These are phyloP conservation scores for Teunomyces atbi DNA, from an alignment of 805 yeast species.

Conservation along the genomic window DNA sequence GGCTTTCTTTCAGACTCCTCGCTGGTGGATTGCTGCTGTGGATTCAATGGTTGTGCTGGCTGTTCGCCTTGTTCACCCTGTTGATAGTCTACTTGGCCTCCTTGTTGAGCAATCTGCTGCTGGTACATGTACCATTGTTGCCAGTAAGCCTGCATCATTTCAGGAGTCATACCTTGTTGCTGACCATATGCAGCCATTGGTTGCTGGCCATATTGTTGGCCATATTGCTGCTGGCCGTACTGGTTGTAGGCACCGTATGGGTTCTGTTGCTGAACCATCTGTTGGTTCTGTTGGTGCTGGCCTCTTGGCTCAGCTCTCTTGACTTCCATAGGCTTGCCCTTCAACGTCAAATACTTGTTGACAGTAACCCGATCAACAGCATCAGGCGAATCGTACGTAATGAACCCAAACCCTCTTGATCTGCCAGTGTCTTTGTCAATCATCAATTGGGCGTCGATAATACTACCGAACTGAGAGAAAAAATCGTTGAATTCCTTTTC, in stretches of 20 bases:
- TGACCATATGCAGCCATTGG: slow-evolving; percentile 21
- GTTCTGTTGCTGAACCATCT: slow-evolving; percentile 21
- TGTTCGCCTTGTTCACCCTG: slow-evolving; percentile 18
- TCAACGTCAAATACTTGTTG: slow-evolving; percentile 76
- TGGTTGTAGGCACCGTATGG: slow-evolving; percentile 26
- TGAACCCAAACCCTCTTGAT: slow-evolving; percentile 95
- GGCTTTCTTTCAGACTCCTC: slow-evolving; percentile 7
- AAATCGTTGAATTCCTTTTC: slow-evolving; percentile 86
- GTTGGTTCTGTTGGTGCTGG: slow-evolving; percentile 49
- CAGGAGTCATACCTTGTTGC: slow-evolving; percentile 39
- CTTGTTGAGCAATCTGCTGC: slow-evolving; percentile 43
- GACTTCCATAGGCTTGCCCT: slow-evolving; percentile 83
- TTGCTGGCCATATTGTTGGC: slow-evolving; percentile 22
- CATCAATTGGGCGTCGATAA: slow-evolving; percentile 96
- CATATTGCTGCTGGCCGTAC: slow-evolving; percentile 26
- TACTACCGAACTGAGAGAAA: slow-evolving; percentile 84
- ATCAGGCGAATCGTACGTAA: slow-evolving; percentile 90
- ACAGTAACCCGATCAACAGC: slow-evolving; percentile 89
- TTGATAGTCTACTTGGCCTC: slow-evolving; percentile 21
- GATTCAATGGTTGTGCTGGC: slow-evolving; percentile 41
- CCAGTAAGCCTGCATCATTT: slow-evolving; percentile 63
- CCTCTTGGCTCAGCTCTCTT: slow-evolving; percentile 83
- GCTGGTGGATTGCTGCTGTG: slow-evolving; percentile 33
- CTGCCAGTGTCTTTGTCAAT: slow-evolving; percentile 95
- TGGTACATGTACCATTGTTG: slow-evolving; percentile 66